Evolutionary conservation across 2,329 filamentous ascomycete species (phyloP), one percentile per base, ranked within the genome.

Genomic region (Lachnellula hyalina): DNA sequence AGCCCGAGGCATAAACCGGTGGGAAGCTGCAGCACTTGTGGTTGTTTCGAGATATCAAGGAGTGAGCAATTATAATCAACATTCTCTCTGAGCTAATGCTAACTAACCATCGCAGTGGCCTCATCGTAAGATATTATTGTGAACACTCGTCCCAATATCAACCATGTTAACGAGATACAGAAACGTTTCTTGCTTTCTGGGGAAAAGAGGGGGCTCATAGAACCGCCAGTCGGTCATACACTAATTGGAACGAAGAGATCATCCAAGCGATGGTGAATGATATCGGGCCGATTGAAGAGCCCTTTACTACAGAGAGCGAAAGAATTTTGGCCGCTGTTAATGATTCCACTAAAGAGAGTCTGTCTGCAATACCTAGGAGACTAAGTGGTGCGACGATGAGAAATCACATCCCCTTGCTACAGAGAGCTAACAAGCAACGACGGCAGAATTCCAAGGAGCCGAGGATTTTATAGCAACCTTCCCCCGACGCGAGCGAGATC

Each of bases 171-270:
- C 15, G 17, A 15, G 14, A 23, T n/a, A 53, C 44, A 58, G 53
- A 3, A 38, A 59, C 51, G 25, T 21, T 59, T n/a, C 41, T 53
- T 25, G 56, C 54, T 7, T 56, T 56, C 32, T 59, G 54, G 56
- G 54, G 51, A 7, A 25, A 44, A 34, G 54, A 54, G 32, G 54
- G 56, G 19, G 56, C 51, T 19, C 38, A 59, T 56, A 4, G 8
- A 15, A 58, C 53, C 21, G 21, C 11, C 1, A 35, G 5, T 5
- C 51, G 21, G 23, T 14, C 17, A 46, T 46, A 36, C 15, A 45
- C 42, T n/a, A 38, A 59, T 17, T 59, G 54, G 51, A 59, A 59
- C 14, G 51, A 34, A 49, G 49, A 56, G 4, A 53, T 58, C 23
- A 58, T 58, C 49, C 36, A 48, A 42, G 46, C 42, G 34, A 58